phyloP scores from a whole-genome alignment of 306 rosid species.

The Bauhinia variegata region DNA sequence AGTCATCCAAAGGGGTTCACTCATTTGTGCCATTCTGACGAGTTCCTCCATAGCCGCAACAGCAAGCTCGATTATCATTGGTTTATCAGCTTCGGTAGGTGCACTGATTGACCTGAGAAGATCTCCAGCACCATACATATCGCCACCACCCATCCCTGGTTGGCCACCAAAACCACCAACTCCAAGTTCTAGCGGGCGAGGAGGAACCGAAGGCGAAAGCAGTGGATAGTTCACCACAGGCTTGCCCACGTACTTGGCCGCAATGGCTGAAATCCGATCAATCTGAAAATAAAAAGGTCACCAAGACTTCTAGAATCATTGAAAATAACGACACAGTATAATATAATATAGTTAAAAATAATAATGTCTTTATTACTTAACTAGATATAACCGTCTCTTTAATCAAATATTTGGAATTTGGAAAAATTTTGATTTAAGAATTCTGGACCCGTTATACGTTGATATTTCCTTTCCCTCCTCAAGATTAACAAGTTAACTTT shows the following conservation, averaged over 20 bases:
- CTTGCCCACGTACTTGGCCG: conserved; percentile 94
- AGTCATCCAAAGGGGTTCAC: conserved; percentile 90
- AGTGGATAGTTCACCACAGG: conserved; percentile 81
- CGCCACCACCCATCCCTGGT: conserved; percentile 63
- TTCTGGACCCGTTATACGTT: too few relatives aligned
- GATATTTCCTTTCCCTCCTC: too few relatives aligned
- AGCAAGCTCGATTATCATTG: conserved; percentile 88
- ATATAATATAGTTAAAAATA: too few relatives aligned
- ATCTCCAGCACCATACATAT: conserved; percentile 71
- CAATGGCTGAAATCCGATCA: conserved; percentile 88
- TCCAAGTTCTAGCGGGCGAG: conserved; percentile 73
- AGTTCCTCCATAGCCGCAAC: conserved; percentile 97
- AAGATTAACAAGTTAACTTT: too few relatives aligned
- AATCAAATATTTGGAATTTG: too few relatives aligned
- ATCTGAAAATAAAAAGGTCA: conserved; percentile 46
- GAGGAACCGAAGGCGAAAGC: conserved; percentile 64
- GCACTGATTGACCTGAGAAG: conserved; percentile 69
- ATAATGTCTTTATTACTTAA: too few relatives aligned
- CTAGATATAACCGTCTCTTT: too few relatives aligned
- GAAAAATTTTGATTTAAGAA: too few relatives aligned
- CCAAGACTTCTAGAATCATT: background rate
- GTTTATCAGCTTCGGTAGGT: conserved; percentile 81
- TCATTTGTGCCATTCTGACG: conserved; percentile 81
- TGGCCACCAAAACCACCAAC: conserved; percentile 69
- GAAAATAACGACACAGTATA: background rate